Evolutionary conservation across 257 asterid species (phyloP), one percentile per base, ranked within the genome.

Genomic region (Solanum peruvianum): DNA sequence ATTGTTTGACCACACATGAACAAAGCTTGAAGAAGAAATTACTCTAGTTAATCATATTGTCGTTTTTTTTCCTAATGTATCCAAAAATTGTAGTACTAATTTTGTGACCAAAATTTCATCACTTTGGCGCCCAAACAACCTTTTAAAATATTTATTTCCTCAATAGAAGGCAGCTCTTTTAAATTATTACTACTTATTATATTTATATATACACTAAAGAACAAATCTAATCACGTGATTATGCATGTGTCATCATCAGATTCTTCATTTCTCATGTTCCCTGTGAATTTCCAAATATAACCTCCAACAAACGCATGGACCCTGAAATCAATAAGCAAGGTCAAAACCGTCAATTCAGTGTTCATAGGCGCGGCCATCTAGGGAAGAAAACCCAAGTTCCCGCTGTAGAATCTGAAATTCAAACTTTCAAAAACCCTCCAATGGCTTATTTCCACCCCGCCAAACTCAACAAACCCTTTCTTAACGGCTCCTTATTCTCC

Each of bases 351-450:
- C 88, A 89, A 9, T 70, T 47, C 71, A 71, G 0, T 0, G 8
- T 0, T 1, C 15, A 18, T 7, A 47, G 92, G 93, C 94, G 94
- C 92, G 88, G 58, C 85, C 44, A 78, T 81, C 87, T 76, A 87
- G 67, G 70, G 39, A 62, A 81, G 44, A 80, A 49, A 49, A 90
- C 88, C 90, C 90, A 87, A 89, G 89, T 87, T 93, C 95, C 96
- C 96, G 96, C 96, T 88, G 86, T 87, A 88, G 90, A 89, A 93
- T 89, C 89, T 58, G 83, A 90, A 88, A 89, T 93, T 93, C 95
- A 93, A 93, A 95, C 95, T 90, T 92, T 92, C 94, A 90, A 95
- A 92, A 89, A 91, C 95, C 94, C 94, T 91, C 96, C 90, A 90
- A 88, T 80, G 81, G 84, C 18, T 9, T 41, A 84, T 62, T 87